A percentile compares a stretch with the other conserved stretches of the same genome.
These are phyloP conservation scores for Cladophialophora carrionii DNA, from an alignment of 2,329 filamentous ascomycete genomes.

Conservation along the genomic window DNA sequence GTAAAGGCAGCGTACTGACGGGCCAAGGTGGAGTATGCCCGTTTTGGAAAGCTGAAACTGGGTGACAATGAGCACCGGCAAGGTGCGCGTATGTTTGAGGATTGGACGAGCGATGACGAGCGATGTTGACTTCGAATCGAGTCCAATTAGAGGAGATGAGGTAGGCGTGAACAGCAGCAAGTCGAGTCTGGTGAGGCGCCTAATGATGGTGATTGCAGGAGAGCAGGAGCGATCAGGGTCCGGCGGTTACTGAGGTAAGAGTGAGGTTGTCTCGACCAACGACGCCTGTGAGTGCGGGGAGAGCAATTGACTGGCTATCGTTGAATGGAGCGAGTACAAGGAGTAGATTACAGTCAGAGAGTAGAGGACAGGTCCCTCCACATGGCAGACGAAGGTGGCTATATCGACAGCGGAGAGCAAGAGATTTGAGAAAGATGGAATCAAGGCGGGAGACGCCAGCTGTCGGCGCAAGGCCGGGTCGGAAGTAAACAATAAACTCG, in stretches of 20 bases:
- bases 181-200: slow-evolving; percentile 27
- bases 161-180: background rate
- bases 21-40: slow-evolving; percentile 4
- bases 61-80: slow-evolving; percentile 6
- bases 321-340: slow-evolving; percentile 3
- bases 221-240: slow-evolving; percentile 25
- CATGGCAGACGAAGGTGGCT: slow-evolving; percentile 11
- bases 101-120: slow-evolving; percentile 18
- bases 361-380: background rate
- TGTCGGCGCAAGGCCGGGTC: background rate
- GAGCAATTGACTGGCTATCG: slow-evolving; percentile 13
- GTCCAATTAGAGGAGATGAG: slow-evolving; percentile 23
- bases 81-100: slow-evolving; percentile 30
- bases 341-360: slow-evolving; percentile 9
- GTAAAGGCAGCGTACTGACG: slow-evolving; percentile 15
- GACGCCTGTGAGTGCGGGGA: background rate
- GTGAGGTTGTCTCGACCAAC: slow-evolving; percentile 17
- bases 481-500: background rate
- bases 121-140: slow-evolving; percentile 9
- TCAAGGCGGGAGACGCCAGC: background rate
- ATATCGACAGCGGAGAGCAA: slow-evolving; percentile 5
- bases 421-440: slow-evolving; percentile 1
- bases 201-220: slow-evolving; percentile 34
- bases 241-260: slow-evolving; percentile 25
- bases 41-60: slow-evolving; percentile 26